phyloP scores from a whole-genome alignment of 345 rosid species.

The Durio zibethinus region DNA sequence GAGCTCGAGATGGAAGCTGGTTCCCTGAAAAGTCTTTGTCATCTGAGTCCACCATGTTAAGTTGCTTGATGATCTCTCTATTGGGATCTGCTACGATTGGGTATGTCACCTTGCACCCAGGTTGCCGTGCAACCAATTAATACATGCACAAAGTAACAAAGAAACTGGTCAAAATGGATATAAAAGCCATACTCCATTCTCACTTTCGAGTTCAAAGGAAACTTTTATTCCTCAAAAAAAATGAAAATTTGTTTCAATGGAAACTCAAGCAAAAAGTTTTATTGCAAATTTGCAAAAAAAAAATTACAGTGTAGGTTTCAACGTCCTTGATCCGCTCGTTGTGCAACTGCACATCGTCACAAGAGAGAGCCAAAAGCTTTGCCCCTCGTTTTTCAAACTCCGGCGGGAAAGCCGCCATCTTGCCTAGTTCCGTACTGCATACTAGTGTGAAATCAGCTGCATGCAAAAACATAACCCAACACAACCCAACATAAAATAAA shows the following conservation, averaged over 20 bases:
- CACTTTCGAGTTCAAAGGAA: no score
- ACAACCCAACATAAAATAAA: no score
- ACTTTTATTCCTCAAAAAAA: background rate
- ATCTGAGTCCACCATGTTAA: conserved; percentile 80
- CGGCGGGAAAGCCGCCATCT: conserved; percentile 48
- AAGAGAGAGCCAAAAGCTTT: conserved; percentile 75
- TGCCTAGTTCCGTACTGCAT: conserved; percentile 74
- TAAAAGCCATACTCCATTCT: background rate
- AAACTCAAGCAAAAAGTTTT: no score
- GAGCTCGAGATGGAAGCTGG: conserved; percentile 59
- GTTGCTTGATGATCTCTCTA: conserved; percentile 51
- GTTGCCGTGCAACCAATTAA: conserved; percentile 28
- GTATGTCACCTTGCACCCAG: conserved; percentile 59
- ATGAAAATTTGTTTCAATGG: no score
- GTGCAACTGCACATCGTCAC: conserved; percentile 64
- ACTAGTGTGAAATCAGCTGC: conserved; percentile 85
- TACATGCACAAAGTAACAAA: background rate
- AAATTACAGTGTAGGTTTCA: conserved; percentile 56
- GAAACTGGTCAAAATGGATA: background rate
- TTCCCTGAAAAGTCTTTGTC: conserved; percentile 43
- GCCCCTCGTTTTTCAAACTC: conserved; percentile 62
- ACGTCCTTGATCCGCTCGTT: conserved; percentile 70
- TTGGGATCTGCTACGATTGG: conserved; percentile 71
- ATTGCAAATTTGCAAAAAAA: background rate
- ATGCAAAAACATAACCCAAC: background rate